Base-by-base conservation (phyloP, 495 filamentous ascomycete genomes). In the Mycothermus thermophilus region DNA sequence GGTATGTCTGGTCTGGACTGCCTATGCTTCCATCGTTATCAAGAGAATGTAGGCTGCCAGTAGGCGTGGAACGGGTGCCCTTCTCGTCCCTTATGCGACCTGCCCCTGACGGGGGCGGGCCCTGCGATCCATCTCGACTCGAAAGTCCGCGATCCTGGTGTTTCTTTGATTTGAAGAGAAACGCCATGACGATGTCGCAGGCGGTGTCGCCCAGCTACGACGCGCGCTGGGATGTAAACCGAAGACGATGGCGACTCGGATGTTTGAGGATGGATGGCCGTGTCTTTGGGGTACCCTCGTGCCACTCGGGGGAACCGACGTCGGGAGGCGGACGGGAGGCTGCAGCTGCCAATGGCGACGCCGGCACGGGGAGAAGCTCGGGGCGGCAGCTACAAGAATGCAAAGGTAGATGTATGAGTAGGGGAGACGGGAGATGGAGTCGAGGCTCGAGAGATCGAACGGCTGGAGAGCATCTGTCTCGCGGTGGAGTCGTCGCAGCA, bases 161-260 rank as follows among this genome's bases (percentile, higher is more conserved):
- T 57, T 79, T 79, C 55, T 77, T 78, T 33, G 71, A 74, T 56
- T 77, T 77, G 64, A 80, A 80, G 40, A 82, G 66, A 55, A 80
- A 82, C 37, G 75, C 74, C 77, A 82, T 82, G 52, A 52, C 59
- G 59, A 32, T 17, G 36, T 30, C 16, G 5, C 32, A 25, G 14
- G 31, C 14, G 29, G 18, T 37, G 15, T 36, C 29, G 19, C 32
- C 37, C 17, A 15, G 26, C 28, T 35, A 30, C 7, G 23, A 11
- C 20, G 38, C 34, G n/a, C 38, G 35, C n/a, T 16, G 28, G 32
- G 19, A 24, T 14, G 30, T 19, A 24, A 9, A 16, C 17, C 12
- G 37, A 3, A 14, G 9, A 12, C 30, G 30, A 22, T 22, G 30
- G 13, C 25, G 27, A 19, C 5, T 11, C 13, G 30, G 18, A 33